Conservation (phyloP, 73 alveolate species). For the Paramecium octaurelia region DNA sequence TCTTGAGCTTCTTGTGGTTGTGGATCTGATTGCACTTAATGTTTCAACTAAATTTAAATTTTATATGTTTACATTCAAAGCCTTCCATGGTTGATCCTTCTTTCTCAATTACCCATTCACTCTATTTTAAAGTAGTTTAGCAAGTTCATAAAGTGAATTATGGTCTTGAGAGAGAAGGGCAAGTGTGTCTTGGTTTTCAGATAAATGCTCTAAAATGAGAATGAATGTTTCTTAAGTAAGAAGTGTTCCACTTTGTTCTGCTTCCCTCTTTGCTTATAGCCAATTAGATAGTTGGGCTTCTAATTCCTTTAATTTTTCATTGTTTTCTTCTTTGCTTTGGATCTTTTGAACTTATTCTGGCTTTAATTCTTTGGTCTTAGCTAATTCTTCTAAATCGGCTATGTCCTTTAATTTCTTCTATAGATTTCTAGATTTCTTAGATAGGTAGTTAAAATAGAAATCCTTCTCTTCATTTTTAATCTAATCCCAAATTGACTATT, state of each 20-base stretch:
- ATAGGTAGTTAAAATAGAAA: neutral
- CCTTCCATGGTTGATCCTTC: slow-evolving; percentile 1
- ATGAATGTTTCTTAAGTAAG: neutral
- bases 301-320: neutral
- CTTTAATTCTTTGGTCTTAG: neutral
- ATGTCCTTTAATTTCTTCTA: neutral
- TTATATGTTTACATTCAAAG: neutral
- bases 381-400: neutral
- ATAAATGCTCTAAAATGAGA: neutral
- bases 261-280: neutral
- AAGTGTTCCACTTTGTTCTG: neutral
- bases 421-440: neutral
- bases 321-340: neutral
- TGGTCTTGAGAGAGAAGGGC: neutral
- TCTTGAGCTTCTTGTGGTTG: neutral
- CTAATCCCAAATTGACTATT: neutral
- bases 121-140: neutral
- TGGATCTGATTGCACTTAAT: neutral
- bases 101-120: neutral
- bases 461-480: neutral
- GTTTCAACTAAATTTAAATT: slow-evolving; percentile 2
- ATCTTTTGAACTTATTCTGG: slow-evolving; percentile 4
- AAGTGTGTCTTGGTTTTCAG: slow-evolving; percentile 12
- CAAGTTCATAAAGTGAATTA: neutral
- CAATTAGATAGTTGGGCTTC: neutral